Evolutionary conservation across 768 basidiomycete species (phyloP).

Genomic region (Pleurotus citrinopileatus): DNA sequence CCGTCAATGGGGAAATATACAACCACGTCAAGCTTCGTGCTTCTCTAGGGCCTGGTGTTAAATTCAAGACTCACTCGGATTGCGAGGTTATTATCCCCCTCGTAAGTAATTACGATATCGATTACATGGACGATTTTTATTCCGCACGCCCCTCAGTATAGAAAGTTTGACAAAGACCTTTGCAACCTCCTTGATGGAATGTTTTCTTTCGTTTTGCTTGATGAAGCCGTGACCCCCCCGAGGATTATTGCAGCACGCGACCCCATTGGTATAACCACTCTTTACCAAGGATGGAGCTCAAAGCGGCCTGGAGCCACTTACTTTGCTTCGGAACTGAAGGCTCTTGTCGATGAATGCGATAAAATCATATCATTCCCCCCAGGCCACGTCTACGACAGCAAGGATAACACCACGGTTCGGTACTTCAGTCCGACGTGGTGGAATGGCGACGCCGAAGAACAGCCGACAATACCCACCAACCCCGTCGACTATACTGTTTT

Average conservation of each 20-base stretch:
- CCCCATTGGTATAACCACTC: constrained; percentile 96
- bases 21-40: constrained; percentile 86
- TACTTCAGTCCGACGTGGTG: constrained; percentile 93
- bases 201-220: constrained; percentile 97
- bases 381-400: constrained; percentile 93
- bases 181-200: constrained; percentile 91
- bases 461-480: constrained; percentile 54
- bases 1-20: constrained; percentile 99
- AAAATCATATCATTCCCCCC: constrained; percentile 95
- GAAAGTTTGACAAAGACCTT: constrained; percentile 72
- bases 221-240: constrained; percentile 86
- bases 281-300: constrained; percentile 95
- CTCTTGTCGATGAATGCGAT: constrained; percentile 89
- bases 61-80: constrained; percentile 97
- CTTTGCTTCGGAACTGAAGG: constrained; percentile 96
- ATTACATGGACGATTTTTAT: constrained; percentile 2
- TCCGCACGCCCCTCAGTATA: constrained; percentile 54
- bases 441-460: constrained; percentile 71
- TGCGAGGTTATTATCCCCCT: constrained; percentile 96
- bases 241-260: constrained; percentile 95
- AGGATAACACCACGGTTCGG: constrained; percentile 68
- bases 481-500: constrained; percentile 65
- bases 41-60: constrained; percentile 56
- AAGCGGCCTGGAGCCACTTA: constrained; percentile 77
- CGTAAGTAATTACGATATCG: constrained; percentile 41